phyloP scores from a whole-genome alignment of 345 rosid genomes.

The Arabis alpina region DNA sequence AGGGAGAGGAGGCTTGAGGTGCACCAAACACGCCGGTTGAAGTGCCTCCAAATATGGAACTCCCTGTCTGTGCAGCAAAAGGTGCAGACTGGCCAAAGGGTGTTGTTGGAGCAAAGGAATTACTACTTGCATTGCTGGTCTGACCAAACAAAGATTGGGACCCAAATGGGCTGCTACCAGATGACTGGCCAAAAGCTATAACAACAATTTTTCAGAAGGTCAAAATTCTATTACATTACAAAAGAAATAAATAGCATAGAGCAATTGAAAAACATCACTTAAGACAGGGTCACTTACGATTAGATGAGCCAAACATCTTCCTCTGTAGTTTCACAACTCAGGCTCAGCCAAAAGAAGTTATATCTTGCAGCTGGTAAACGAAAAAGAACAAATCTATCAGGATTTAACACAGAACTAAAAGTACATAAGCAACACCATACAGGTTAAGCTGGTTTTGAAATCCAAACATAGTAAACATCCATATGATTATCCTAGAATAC shows the following conservation, averaged over 20 bases:
- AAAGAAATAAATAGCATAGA: constrained; percentile 6
- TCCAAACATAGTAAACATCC: neutral
- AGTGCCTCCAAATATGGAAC: constrained; percentile 83
- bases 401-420: constrained; percentile 1
- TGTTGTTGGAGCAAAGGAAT: constrained; percentile 76
- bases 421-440: constrained; percentile 1
- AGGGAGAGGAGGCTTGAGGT: constrained; percentile 70
- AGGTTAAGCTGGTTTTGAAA: neutral
- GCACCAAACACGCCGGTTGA: constrained; percentile 92
- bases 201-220: constrained; percentile 16
- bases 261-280: neutral
- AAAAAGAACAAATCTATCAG: neutral
- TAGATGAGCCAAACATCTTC: constrained; percentile 65
- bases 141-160: constrained; percentile 81
- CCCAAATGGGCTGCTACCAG: constrained; percentile 75
- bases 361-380: constrained; percentile 16
- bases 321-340: constrained; percentile 21
- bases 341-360: constrained; percentile 19
- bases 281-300: constrained; percentile 49
- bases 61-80: constrained; percentile 80
- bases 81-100: constrained; percentile 77
- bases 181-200: constrained; percentile 87
- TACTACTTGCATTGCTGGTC: constrained; percentile 62
- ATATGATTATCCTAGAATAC: neutral
- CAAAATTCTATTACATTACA: neutral